Base-by-base conservation (phyloP, 1,139 yeast species). In the Pichia sp. region DNA sequence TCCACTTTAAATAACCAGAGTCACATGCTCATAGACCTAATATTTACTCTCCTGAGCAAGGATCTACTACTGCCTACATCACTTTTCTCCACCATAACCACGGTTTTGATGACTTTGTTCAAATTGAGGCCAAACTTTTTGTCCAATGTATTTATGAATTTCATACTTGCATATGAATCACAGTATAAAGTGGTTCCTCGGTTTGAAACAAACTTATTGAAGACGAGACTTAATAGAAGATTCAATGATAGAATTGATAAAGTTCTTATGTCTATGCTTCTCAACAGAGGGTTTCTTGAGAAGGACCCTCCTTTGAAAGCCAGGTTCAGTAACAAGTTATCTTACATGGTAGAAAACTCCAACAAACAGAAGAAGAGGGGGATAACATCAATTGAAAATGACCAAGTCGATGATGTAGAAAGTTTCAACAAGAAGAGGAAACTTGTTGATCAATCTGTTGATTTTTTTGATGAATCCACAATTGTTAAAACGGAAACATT, bases 1-100 rank as follows among this genome's bases (percentile, higher is more conserved):
- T 59, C 66, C 45, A 57, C 59, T 11, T 63, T 86, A 50, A 88
- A 83, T 52, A 75, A 82, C 8, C 95, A 89, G 59, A 83, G 91
- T 0, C 72, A 71, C 41, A 79, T 74, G 2, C 66, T 84, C 39
- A 65, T 91, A 38, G 95, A 86, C 50, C 61, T 77, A 38, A 60
- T 89, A 31, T 63, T 86, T 38, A 66, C 68, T 37, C 66, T 73
- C 19, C 67, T 88, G 42, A 66, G 68, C 30, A 75, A 69, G 25
- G 82, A 78, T 46, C 62, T 67, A 14, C 67, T 77, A 39, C 60
- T 79, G 47, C 68, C 77, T 4, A 63, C 82, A 1, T 74, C 79
- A 3, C 51, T 79, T 3, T 70, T 77, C 31, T 69, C 80, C 6
- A 77, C 83, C 3, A 63, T 77, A 1, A 59, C 78, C 24, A 71